Conservation (phyloP, 768 basidiomycete species). For the Termitomyces sp. region DNA sequence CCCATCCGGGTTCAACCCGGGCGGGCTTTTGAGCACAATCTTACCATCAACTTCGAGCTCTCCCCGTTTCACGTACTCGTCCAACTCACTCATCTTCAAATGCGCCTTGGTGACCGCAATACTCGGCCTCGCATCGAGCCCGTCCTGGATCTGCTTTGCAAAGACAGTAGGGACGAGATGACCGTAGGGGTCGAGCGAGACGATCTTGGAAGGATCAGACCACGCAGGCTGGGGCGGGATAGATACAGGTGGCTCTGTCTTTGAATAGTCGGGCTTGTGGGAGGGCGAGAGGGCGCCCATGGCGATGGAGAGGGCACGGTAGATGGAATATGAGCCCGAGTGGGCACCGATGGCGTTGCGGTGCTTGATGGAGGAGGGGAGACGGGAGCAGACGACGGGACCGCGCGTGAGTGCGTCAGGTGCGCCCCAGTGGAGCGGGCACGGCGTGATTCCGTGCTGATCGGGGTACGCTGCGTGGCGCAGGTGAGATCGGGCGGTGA, state of each 20-base stretch:
- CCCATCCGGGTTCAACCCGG: slow-evolving; percentile 61
- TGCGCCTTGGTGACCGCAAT: slow-evolving; percentile 93
- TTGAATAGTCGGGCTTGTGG: slow-evolving; percentile 26
- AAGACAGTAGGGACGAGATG: slow-evolving; percentile 68
- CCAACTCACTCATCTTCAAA: slow-evolving; percentile 92
- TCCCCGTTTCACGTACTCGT: slow-evolving; percentile 72
- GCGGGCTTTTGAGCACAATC: slow-evolving; percentile 67
- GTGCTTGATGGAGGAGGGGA: slow-evolving; percentile 77
- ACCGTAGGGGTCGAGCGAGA: slow-evolving; percentile 1
- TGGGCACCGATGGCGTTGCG: slow-evolving; percentile 95
- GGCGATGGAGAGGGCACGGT: slow-evolving; percentile 88
- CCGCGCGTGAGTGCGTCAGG: slow-evolving; percentile 61
- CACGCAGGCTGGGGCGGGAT: neutral
- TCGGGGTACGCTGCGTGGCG: slow-evolving; percentile 73
- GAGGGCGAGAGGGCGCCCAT: slow-evolving; percentile 77
- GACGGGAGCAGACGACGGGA: slow-evolving; percentile 84
- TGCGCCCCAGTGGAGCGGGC: slow-evolving; percentile 80
- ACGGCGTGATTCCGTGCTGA: slow-evolving; percentile 82
- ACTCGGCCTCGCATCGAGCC: slow-evolving; percentile 85
- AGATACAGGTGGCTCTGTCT: neutral
- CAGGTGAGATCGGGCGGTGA: slow-evolving; percentile 17
- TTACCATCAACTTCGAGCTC: slow-evolving; percentile 76
- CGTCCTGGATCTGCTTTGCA: slow-evolving; percentile 54
- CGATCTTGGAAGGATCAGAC: neutral
- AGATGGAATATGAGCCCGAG: slow-evolving; percentile 91